phyloP scores from a whole-genome alignment of 2,329 filamentous ascomycete species.

The Fusarium sp. region DNA sequence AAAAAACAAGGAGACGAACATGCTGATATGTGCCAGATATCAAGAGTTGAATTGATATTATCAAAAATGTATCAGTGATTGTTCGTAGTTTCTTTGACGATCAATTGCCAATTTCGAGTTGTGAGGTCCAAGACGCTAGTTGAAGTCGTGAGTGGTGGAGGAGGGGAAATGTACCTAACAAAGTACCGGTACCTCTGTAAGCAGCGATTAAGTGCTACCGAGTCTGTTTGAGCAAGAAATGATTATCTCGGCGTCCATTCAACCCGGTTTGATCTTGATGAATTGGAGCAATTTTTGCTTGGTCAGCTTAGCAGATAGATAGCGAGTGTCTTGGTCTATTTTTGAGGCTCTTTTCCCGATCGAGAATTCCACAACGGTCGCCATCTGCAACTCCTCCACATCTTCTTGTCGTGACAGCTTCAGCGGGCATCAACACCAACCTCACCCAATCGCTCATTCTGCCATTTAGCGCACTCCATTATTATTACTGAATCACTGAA shows the following conservation, averaged over 20 bases:
- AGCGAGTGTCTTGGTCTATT: background rate
- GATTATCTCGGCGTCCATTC: background rate
- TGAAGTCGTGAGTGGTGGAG: background rate
- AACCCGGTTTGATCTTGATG: background rate
- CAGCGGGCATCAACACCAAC: background rate
- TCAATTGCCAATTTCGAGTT: background rate
- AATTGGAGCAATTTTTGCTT: background rate
- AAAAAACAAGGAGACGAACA: background rate
- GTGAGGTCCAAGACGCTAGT: background rate
- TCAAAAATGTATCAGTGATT: background rate
- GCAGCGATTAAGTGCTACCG: background rate
- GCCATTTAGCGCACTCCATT: background rate
- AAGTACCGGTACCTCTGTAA: conserved; percentile 30
- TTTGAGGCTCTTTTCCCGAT: background rate
- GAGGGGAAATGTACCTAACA: conserved; percentile 9
- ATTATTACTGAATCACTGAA: background rate
- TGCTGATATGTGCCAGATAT: background rate
- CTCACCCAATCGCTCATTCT: background rate
- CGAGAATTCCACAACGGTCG: background rate
- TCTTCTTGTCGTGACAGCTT: background rate
- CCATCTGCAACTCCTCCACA: background rate
- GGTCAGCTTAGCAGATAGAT: background rate
- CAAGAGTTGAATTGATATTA: background rate
- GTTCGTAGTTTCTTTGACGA: background rate
- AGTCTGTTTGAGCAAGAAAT: conserved; percentile 37